These are phyloP conservation scores for Athelia psychrophila DNA, from an alignment of 1,284 basidiomycete genomes.

Conservation along the genomic window DNA sequence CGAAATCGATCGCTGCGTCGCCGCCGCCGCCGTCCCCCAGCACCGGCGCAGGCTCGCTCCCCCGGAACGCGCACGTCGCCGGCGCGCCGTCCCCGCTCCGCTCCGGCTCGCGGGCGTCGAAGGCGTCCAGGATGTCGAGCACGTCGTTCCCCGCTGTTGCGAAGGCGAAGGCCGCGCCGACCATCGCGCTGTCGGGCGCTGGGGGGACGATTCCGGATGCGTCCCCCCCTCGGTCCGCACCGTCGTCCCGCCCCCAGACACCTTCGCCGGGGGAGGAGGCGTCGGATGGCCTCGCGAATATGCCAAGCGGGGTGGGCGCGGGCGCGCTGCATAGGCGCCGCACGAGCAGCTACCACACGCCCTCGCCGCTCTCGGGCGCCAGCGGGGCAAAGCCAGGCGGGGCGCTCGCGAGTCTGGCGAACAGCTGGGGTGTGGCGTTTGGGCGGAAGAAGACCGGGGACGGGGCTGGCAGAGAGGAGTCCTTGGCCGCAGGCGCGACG, in stretches of 20 bases:
- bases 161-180: constrained; percentile 58
- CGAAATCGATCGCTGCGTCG: constrained; percentile 29
- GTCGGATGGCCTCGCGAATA: constrained; percentile 52
- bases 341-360: constrained; percentile 55
- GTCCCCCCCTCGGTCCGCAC: constrained; percentile 26
- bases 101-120: constrained; percentile 66
- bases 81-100: constrained; percentile 52
- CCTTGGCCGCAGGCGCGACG: constrained; percentile 32
- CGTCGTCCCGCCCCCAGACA: constrained; percentile 38
- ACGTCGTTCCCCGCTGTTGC: constrained; percentile 29
- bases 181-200: constrained; percentile 60
- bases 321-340: constrained; percentile 33
- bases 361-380: constrained; percentile 41
- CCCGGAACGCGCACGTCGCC: constrained; percentile 24
- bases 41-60: constrained; percentile 24
- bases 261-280: constrained; percentile 58
- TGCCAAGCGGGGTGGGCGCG: constrained; percentile 26
- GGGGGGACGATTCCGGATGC: no score
- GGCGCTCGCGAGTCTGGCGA: constrained; percentile 62
- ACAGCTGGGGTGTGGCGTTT: constrained; percentile 63
- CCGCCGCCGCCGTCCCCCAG: constrained; percentile 33
- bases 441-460: constrained; percentile 47
- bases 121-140: constrained; percentile 58
- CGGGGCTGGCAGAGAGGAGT: constrained; percentile 8
- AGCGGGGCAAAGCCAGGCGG: constrained; percentile 32